Base-by-base conservation (phyloP, 163 green algal species). In the Scenedesmus sp. region DNA sequence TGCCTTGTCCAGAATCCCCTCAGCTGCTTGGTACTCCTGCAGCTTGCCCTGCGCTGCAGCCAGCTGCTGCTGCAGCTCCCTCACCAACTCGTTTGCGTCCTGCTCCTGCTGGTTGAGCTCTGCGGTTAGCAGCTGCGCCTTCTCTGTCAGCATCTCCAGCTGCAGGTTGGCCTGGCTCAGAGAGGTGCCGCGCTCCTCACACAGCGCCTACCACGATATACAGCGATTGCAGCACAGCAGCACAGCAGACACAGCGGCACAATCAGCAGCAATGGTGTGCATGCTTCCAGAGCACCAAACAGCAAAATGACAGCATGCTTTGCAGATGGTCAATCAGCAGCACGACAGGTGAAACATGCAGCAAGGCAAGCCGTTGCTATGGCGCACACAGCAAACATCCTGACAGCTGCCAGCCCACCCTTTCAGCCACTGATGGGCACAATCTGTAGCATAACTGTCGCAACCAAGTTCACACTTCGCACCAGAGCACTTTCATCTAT, bases 111-210 rank as follows among this genome's bases (percentile, higher is more conserved):
- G 62, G 23, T 79, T 26, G 18, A 92, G 81, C 81, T 92, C 81
- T 2, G 81, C 88, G 20, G 81, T 87, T 4, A 92, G 76, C 26
- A 92, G 52, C 64, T 84, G 81, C 77, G 57, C 88, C 81, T 92
- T 92, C 81, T 88, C 88, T 18, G 57, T 87, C 54, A 84, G 62
- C 88, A 92, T 67, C 88, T 92, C 88, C 34, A 88, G 15, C 81
- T 92, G 81, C 26, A 88, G 46, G 26, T 60, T 60, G 4, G 85
- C 46, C 23, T 88, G 20, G 7, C 56, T 2, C 3, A 92, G 15
- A 0, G 88, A 57, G 3, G 15, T 54, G 26, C 64, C 88, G 0
- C 88, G 88, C 81, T 92, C 88, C 10, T 92, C 88, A 84, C 52
- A 52, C 8, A 92, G 81, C 0, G 88, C 88, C 88, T 91, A 76